These are phyloP conservation scores for Linnemannia hyalina DNA, from an alignment of 192 early-diverging fungal species.

Conservation along the genomic window DNA sequence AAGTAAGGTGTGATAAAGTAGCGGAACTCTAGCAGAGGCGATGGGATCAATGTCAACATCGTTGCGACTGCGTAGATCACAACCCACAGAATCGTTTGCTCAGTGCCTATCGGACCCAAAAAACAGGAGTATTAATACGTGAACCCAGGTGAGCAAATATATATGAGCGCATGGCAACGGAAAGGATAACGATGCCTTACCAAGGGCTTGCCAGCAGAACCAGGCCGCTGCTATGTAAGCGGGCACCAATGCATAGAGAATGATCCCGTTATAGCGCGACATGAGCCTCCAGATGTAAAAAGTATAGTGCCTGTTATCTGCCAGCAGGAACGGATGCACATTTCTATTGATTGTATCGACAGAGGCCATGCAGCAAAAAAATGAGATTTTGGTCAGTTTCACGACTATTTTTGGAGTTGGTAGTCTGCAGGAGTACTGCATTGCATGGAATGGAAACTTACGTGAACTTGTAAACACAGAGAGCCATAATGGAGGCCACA, in stretches of 20 bases:
- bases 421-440: too few species aligned
- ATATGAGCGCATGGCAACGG: not conserved
- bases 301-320: constrained; percentile 96
- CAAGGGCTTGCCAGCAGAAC: constrained; percentile 56
- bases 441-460: constrained; percentile 23
- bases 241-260: constrained; percentile 75
- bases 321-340: constrained; percentile 94
- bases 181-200: constrained; percentile 50
- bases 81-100: constrained; percentile 66
- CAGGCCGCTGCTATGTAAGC: constrained; percentile 68
- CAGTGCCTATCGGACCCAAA: constrained; percentile 28
- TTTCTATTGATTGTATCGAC: constrained; percentile 58
- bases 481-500: constrained; percentile 37
- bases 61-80: constrained; percentile 67
- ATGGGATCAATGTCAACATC: constrained; percentile 82
- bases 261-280: constrained; percentile 66
- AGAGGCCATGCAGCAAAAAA: not conserved
- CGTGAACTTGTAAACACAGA: constrained; percentile 68
- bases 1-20: constrained; percentile 94
- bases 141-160: too few species aligned
- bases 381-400: not conserved
- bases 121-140: too few species aligned
- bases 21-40: constrained; percentile 93
- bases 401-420: not conserved
- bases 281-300: constrained; percentile 95